phyloP scores from a whole-genome alignment of 345 rosid genomes.

The Corymbia maculata region DNA sequence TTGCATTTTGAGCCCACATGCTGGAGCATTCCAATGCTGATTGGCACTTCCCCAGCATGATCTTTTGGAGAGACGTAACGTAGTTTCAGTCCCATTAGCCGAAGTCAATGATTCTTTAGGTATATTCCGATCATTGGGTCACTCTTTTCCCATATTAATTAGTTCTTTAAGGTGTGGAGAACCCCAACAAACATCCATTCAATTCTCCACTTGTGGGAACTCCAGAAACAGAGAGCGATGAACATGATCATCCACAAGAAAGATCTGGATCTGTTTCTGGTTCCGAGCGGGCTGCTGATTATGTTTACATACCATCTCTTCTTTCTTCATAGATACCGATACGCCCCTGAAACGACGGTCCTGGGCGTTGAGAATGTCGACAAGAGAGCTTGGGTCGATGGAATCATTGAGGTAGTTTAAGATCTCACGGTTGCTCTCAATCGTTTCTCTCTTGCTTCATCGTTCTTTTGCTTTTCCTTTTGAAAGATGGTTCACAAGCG shows the following conservation, averaged over 20 bases:
- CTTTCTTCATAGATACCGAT: slow-evolving; percentile 47
- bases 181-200: not conserved
- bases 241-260: slow-evolving; percentile 21
- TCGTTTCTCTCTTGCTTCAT: not conserved
- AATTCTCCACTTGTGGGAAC: not conserved
- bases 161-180: not conserved
- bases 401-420: slow-evolving; percentile 39
- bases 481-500: not conserved
- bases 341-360: slow-evolving; percentile 50
- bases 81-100: not conserved
- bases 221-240: not conserved
- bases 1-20: not conserved
- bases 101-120: not conserved
- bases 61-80: not conserved
- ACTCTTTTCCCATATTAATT: not conserved
- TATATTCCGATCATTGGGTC: not conserved
- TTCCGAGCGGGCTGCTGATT: slow-evolving; percentile 47
- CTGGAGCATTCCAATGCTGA: accelerated
- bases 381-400: slow-evolving; percentile 69
- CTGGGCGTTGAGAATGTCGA: slow-evolving; percentile 64
- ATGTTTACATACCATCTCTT: slow-evolving; percentile 49
- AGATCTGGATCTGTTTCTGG: slow-evolving; percentile 58
- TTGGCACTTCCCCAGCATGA: not conserved
- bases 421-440: not conserved
- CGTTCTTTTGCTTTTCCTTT: not conserved